Evolutionary conservation across 768 basidiomycete species (phyloP).

Genomic region (Suillus ampliporus): DNA sequence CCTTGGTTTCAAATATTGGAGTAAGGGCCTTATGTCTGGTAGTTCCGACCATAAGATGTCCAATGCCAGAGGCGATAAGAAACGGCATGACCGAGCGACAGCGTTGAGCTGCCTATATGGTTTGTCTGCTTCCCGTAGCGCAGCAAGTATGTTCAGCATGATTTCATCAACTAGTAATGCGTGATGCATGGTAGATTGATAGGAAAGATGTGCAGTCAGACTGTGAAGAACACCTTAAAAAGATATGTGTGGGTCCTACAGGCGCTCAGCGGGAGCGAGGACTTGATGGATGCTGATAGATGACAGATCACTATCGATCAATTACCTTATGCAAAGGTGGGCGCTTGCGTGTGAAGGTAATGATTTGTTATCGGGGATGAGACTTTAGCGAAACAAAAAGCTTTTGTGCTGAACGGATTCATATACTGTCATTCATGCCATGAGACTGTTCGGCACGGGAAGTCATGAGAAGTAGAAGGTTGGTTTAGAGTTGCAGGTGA

Average conservation of each 20-base stretch:
- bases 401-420: slow-evolving; percentile 4
- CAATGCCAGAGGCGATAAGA: slow-evolving; percentile 7
- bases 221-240: background rate
- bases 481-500: background rate
- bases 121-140: background rate
- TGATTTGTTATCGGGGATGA: slow-evolving; percentile 2
- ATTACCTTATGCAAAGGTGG: background rate
- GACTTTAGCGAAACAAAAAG: background rate
- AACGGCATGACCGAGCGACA: slow-evolving; percentile 2
- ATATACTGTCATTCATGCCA: slow-evolving; percentile 8
- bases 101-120: slow-evolving; percentile 4
- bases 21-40: background rate
- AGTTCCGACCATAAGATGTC: slow-evolving; percentile 8
- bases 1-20: slow-evolving; percentile 1
- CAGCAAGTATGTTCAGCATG: slow-evolving; percentile 2
- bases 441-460: slow-evolving; percentile 2
- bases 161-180: slow-evolving; percentile 5
- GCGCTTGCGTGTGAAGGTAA: background rate
- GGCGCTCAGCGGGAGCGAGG: background rate
- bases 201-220: background rate
- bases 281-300: background rate
- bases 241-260: background rate
- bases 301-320: background rate
- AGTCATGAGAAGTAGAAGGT: slow-evolving; percentile 11
- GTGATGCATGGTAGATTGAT: slow-evolving; percentile 1